Conservation (phyloP, 2,329 filamentous ascomycete genomes). For the Nigrospora sphaerica region DNA sequence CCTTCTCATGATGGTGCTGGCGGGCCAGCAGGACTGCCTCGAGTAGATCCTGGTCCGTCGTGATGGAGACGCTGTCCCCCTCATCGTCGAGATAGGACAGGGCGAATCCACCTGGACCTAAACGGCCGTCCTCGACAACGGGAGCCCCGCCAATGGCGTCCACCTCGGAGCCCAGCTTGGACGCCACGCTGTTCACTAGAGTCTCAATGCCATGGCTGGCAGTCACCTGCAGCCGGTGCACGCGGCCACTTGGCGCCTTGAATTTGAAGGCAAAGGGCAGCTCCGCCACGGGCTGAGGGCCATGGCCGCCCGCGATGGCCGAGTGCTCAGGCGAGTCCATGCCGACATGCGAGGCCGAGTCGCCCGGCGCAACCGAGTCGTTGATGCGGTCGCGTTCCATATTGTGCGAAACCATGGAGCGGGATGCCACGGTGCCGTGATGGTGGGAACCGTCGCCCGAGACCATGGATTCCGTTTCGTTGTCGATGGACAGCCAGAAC, state of each 20-base stretch:
- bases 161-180: constrained; percentile 79
- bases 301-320: constrained; percentile 37
- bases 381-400: constrained; percentile 56
- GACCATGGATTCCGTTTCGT: constrained; percentile 93
- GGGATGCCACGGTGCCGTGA: constrained; percentile 56
- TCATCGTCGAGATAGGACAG: constrained; percentile 96
- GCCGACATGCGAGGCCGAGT: constrained; percentile 90
- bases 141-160: constrained; percentile 79
- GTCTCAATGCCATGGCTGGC: constrained; percentile 74
- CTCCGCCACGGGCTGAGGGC: constrained; percentile 55
- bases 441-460: constrained; percentile 83
- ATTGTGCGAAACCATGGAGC: constrained; percentile 68
- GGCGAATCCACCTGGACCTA: constrained; percentile 75
- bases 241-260: constrained; percentile 90
- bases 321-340: constrained; percentile 70
- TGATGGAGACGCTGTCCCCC: constrained; percentile 93
- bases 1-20: constrained; percentile 75
- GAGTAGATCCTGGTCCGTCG: constrained; percentile 84
- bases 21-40: constrained; percentile 84
- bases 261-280: constrained; percentile 96
- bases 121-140: constrained; percentile 68
- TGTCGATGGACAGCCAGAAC: constrained; percentile 94
- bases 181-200: constrained; percentile 68
- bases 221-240: constrained; percentile 82
- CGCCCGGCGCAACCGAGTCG: constrained; percentile 84